These are phyloP conservation scores for Gentiana macrophylla DNA, from an alignment of 257 asterid species.

Conservation along the genomic window DNA sequence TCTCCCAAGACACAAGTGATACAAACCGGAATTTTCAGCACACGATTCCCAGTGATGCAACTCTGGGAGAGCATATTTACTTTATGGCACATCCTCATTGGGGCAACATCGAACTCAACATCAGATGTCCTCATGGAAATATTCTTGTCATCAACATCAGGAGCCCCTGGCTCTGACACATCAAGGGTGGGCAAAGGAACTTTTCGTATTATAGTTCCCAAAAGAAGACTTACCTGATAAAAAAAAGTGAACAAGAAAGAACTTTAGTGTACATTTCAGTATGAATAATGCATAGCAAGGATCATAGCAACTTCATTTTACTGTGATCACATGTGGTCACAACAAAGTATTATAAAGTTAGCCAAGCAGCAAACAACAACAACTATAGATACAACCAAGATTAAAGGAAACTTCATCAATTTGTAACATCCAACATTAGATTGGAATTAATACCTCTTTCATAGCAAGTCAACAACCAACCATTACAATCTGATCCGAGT, in stretches of 20 bases:
- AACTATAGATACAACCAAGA: too few species aligned
- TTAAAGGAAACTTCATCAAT: not conserved
- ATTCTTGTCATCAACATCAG: conserved; percentile 18
- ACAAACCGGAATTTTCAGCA: too few species aligned
- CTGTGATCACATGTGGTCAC: too few species aligned
- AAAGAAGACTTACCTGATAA: conserved; percentile 87
- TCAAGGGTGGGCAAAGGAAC: conserved; percentile 71
- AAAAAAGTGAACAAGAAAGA: conserved; percentile 2
- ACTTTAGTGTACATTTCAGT: conserved; percentile 1
- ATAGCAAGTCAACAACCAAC: conserved; percentile 99
- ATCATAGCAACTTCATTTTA: too few species aligned
- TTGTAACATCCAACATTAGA: not conserved
- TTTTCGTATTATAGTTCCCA: conserved; percentile 87
- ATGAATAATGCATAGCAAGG: not conserved
- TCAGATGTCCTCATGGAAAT: conserved; percentile 28
- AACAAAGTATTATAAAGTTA: too few species aligned
- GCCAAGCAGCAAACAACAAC: too few species aligned
- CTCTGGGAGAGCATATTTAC: too few species aligned
- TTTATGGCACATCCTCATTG: too few species aligned
- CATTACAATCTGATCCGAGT: conserved; percentile 79
- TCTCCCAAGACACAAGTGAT: too few species aligned
- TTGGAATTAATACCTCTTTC: conserved; percentile 73
- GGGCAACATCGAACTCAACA: too few species aligned
- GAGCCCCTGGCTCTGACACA: conserved; percentile 26
- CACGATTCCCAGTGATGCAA: too few species aligned